Conservation (phyloP, 768 basidiomycete genomes). For the Cyclocybe cylindracea region DNA sequence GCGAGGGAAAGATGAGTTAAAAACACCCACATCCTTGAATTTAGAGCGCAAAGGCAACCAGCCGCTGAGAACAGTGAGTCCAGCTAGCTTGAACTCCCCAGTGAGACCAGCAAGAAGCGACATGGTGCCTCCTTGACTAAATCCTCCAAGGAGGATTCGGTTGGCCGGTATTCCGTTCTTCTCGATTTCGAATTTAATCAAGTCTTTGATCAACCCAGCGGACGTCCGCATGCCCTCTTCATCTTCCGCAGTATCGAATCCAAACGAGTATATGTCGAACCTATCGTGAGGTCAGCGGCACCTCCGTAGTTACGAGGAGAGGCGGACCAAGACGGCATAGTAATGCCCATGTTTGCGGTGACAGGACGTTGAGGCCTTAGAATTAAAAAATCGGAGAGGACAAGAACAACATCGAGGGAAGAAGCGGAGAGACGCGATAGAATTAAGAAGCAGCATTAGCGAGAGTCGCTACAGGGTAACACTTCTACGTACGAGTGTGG, state of each 20-base stretch:
- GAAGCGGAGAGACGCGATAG: constrained; percentile 1
- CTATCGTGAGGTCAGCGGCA: constrained; percentile 31
- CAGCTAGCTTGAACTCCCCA: constrained; percentile 65
- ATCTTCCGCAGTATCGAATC: constrained; percentile 67
- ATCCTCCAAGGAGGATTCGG: constrained; percentile 85
- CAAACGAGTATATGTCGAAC: constrained; percentile 79
- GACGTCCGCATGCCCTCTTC: constrained; percentile 74
- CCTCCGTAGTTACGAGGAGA: not conserved
- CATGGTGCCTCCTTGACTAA: constrained; percentile 85
- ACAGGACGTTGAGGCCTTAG: constrained; percentile 59
- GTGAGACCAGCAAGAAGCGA: constrained; percentile 75
- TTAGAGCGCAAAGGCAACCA: constrained; percentile 74
- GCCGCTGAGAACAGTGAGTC: constrained; percentile 72
- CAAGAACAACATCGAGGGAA: constrained; percentile 2
- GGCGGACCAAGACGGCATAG: constrained; percentile 75
- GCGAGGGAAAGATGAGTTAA: not conserved
- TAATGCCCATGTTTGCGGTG: constrained; percentile 71
- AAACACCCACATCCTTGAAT: constrained; percentile 58
- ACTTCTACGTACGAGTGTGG: constrained; percentile 68
- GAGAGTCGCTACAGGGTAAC: not conserved
- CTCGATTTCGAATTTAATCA: constrained; percentile 77
- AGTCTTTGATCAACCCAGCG: constrained; percentile 56
- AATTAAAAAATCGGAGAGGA: constrained; percentile 5
- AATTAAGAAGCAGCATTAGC: not conserved
- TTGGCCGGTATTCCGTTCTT: constrained; percentile 59